Percentiles rank a stretch among this genome's conserved stretches.
Evolutionary conservation across 495 filamentous ascomycete genomes (phyloP).

Genomic region (Echria macrotheca): DNA sequence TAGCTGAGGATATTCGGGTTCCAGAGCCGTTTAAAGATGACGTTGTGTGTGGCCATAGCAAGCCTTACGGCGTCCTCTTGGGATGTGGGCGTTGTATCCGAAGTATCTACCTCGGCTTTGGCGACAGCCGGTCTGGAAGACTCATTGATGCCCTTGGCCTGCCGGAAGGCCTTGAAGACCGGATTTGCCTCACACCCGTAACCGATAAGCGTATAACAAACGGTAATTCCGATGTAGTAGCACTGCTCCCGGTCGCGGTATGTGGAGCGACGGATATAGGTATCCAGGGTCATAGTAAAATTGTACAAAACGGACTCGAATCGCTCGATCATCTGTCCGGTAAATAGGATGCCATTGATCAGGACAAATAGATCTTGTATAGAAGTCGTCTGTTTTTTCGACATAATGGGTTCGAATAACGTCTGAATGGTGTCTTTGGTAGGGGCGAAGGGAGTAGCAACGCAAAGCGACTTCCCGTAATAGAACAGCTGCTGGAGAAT

Average conservation of each 20-base stretch:
- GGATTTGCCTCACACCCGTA: constrained; percentile 35
- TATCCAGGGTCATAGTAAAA: constrained; percentile 52
- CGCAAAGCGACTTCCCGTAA: constrained; percentile 52
- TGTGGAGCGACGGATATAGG: constrained; percentile 53
- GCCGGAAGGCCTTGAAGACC: constrained; percentile 28
- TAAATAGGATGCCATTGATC: constrained; percentile 63
- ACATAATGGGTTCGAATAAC: constrained; percentile 63
- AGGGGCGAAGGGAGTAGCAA: constrained; percentile 50
- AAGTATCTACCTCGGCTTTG: too few relatives aligned
- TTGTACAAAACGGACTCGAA: constrained; percentile 43
- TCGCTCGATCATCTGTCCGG: too few relatives aligned
- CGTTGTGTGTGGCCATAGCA: constrained; percentile 29
- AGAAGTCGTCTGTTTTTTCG: constrained; percentile 7
- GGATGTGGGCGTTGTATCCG: too few relatives aligned
- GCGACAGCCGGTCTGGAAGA: too few relatives aligned
- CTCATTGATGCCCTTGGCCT: too few relatives aligned
- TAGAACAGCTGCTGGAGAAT: constrained; percentile 69
- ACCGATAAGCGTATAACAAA: constrained; percentile 35
- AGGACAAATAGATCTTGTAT: constrained; percentile 55
- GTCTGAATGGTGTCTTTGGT: constrained; percentile 66
- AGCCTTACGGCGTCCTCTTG: constrained; percentile 27
- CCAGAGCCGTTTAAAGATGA: constrained; percentile 55
- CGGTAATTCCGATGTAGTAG: constrained; percentile 55
- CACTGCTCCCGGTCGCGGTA: constrained; percentile 59
- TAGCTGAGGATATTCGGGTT: constrained; percentile 63